Base-by-base conservation (phyloP, 2,329 filamentous ascomycete species). In the Diaporthe citriasiana region DNA sequence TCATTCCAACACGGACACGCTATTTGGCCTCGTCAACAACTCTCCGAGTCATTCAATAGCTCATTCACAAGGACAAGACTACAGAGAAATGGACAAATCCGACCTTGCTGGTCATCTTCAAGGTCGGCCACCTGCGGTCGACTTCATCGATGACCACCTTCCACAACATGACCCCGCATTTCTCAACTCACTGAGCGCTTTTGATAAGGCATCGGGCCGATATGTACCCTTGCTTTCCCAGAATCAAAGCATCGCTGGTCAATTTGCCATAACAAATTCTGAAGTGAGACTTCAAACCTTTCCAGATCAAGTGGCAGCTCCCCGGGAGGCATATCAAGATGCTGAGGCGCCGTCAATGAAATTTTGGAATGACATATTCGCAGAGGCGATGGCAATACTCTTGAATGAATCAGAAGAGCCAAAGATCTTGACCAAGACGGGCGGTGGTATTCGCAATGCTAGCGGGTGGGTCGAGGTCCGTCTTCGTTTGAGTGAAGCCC, bases 101-200 rank as follows among this genome's bases (percentile, higher is more conserved):
- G 30, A 57, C 5, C 8, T 7, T 9, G 1, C 3, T 13, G 7
- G 8, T 38, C 33, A 19, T n/a, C 0, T 55, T 2, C 19, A 57
- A 2, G 33, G 33, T 2, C 55, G 55, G 15, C 45, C 57, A 15
- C 57, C 57, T 60, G 57, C n/a, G 3, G 57, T 60, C 30, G n/a
- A 22, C 8, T 42, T 60, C 15, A 60, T 60, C 15, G n/a, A 60
- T 30, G 4, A 45, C 4, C 38, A 15, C 8, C 59, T 63, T 9
- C 59, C 38, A 47, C 4, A 63, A 6, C 59, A 63, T n/a, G 59
- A 63, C 8, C 40, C 25, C 15, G 59, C 59, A 6, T 63, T 63
- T 47, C 2, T 33, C 4, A n/a, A 63, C 25, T 25, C 40, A 1
- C 40, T 25, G 6, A 63, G 40, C n/a, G 40, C 19, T 4, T 63